A percentile compares a stretch with the other conserved stretches of the same genome.
These are phyloP conservation scores for Salvia miltiorrhiza DNA, from an alignment of 257 asterid species.

Conservation along the genomic window DNA sequence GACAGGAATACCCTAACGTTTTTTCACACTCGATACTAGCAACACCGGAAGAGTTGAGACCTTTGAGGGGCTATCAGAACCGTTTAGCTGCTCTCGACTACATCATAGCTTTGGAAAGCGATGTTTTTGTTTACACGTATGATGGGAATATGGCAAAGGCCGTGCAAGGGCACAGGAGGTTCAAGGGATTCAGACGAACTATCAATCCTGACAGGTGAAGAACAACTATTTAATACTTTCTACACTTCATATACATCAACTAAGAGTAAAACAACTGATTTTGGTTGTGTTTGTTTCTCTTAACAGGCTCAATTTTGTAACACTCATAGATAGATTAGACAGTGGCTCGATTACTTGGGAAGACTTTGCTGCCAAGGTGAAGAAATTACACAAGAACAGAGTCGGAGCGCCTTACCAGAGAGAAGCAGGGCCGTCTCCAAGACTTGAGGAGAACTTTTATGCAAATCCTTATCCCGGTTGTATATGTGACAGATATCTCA, in stretches of 20 bases:
- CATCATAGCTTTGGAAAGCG: slow-evolving; percentile 58
- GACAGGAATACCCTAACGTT: slow-evolving; percentile 45
- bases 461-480: slow-evolving; percentile 74
- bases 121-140: slow-evolving; percentile 57
- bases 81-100: slow-evolving; percentile 76
- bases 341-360: slow-evolving; percentile 42
- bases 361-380: slow-evolving; percentile 38
- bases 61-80: slow-evolving; percentile 44
- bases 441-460: slow-evolving; percentile 58
- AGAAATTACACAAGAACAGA: slow-evolving; percentile 45
- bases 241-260: neutral
- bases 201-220: slow-evolving; percentile 58
- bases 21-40: slow-evolving; percentile 57
- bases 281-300: neutral
- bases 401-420: slow-evolving; percentile 53
- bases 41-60: slow-evolving; percentile 39
- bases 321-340: slow-evolving; percentile 46
- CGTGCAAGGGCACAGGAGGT: slow-evolving; percentile 69
- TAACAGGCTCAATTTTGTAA: slow-evolving; percentile 49
- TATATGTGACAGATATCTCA: slow-evolving; percentile 36
- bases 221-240: neutral
- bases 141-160: slow-evolving; percentile 82
- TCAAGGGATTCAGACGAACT: slow-evolving; percentile 53
- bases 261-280: neutral
- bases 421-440: slow-evolving; percentile 35